These are phyloP conservation scores for Mortierella sp. DNA, from an alignment of 371 early-diverging fungal species.

Conservation along the genomic window DNA sequence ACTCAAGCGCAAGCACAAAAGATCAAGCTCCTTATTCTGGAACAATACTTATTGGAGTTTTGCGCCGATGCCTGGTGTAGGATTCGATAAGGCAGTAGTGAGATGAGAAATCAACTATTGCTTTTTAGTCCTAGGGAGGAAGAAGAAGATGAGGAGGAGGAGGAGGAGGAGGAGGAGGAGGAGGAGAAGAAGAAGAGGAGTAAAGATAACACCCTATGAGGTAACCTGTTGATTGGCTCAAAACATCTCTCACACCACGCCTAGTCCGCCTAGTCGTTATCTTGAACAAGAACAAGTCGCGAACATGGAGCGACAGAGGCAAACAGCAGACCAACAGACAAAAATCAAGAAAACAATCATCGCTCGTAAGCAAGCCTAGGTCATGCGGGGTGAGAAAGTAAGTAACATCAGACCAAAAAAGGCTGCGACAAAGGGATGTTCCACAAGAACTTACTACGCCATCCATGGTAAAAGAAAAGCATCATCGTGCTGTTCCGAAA, in stretches of 20 bases:
- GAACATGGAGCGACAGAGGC: background rate
- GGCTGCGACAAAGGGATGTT: background rate
- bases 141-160: background rate
- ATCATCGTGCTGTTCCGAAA: background rate
- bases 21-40: background rate
- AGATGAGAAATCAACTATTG: background rate
- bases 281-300: too few relatives aligned
- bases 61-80: background rate
- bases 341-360: background rate
- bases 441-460: constrained; percentile 2
- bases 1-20: too few relatives aligned
- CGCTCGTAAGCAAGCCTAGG: too few relatives aligned
- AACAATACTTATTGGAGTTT: background rate
- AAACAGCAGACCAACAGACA: background rate
- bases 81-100: background rate
- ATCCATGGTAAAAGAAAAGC: background rate
- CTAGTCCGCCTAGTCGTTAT: too few relatives aligned
- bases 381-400: too few relatives aligned
- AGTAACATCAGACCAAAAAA: background rate
- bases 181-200: too few relatives aligned
- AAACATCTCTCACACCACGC: background rate
- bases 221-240: background rate
- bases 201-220: background rate
- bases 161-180: too few relatives aligned
- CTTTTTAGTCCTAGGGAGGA: background rate